Evolutionary conservation across 2,329 filamentous ascomycete species (phyloP).

Genomic region (Zasmidium citrigriseum): DNA sequence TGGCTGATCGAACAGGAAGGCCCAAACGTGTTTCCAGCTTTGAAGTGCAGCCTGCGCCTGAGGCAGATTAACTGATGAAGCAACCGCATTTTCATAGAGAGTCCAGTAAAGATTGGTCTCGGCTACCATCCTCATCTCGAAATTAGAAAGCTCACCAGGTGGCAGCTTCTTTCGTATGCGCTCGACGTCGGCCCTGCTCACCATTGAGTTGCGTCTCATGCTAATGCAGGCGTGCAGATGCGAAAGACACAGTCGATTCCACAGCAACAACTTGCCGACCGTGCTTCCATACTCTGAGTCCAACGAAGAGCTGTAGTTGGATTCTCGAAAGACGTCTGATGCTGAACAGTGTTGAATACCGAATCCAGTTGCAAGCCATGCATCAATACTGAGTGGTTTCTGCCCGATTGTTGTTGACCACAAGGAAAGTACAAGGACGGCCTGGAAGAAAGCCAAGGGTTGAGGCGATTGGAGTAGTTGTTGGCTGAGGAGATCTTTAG

Average conservation of each 20-base stretch:
- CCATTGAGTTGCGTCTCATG: constrained; percentile 45
- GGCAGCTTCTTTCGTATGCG: constrained; percentile 40
- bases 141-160: constrained; percentile 44
- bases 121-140: constrained; percentile 49
- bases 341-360: constrained; percentile 8
- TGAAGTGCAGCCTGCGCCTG: constrained; percentile 12
- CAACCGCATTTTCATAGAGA: constrained; percentile 43
- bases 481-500: constrained; percentile 1
- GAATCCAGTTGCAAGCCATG: constrained; percentile 9
- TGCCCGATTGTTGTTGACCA: constrained; percentile 12
- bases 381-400: constrained; percentile 9
- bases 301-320: constrained; percentile 2
- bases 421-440: constrained; percentile 9
- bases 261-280: constrained; percentile 8
- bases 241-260: constrained; percentile 38
- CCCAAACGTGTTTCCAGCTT: constrained; percentile 27
- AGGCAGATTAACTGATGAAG: constrained; percentile 22
- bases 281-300: constrained; percentile 5
- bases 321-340: constrained; percentile 5
- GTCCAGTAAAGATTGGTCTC: constrained; percentile 50
- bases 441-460: constrained; percentile 9
- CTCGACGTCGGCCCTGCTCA: constrained; percentile 41
- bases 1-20: constrained; percentile 45
- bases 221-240: constrained; percentile 43
- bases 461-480: constrained; percentile 8